Conservation (phyloP, 1,284 basidiomycete species). For the Moesziomyces aphidis region DNA sequence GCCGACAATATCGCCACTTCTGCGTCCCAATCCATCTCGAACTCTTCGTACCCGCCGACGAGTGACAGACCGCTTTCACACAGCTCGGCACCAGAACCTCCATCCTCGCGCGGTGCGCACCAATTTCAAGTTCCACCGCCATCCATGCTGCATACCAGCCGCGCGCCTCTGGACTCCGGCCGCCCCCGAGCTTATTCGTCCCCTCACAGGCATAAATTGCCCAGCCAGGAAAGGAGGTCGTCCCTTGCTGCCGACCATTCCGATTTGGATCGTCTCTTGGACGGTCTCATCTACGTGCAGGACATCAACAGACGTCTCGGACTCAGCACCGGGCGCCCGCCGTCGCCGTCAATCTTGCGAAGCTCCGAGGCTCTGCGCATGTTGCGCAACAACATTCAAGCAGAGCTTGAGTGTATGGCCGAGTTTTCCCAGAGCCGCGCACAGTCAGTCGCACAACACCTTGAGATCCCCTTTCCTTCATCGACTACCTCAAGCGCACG, state of each 20-base stretch:
- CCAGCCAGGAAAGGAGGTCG: slow-evolving; percentile 10
- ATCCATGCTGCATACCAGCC: not conserved
- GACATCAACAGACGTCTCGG: slow-evolving; percentile 44
- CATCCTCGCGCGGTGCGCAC: not conserved
- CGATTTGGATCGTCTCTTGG: slow-evolving; percentile 32
- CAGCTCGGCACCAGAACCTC: not conserved
- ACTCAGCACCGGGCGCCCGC: slow-evolving; percentile 8
- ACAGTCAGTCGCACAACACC: slow-evolving; percentile 21
- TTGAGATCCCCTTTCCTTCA: slow-evolving; percentile 11
- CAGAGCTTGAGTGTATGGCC: slow-evolving; percentile 36
- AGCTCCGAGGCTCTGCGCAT: slow-evolving; percentile 12
- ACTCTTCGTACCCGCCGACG: no score
- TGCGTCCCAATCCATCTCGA: no score
- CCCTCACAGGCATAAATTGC: slow-evolving; percentile 18
- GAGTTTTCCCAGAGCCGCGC: slow-evolving; percentile 34
- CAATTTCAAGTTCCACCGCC: not conserved
- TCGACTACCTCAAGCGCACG: not conserved
- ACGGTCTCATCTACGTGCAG: slow-evolving; percentile 32
- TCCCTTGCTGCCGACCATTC: slow-evolving; percentile 25
- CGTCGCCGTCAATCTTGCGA: slow-evolving; percentile 29
- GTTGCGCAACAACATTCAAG: slow-evolving; percentile 19
- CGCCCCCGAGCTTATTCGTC: slow-evolving; percentile 30
- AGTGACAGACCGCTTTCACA: no score
- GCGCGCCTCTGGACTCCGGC: slow-evolving; percentile 7
- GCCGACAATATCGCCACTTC: no score